phyloP scores from a whole-genome alignment of 495 filamentous ascomycete species.

The Trichoderma orchidacearum region DNA sequence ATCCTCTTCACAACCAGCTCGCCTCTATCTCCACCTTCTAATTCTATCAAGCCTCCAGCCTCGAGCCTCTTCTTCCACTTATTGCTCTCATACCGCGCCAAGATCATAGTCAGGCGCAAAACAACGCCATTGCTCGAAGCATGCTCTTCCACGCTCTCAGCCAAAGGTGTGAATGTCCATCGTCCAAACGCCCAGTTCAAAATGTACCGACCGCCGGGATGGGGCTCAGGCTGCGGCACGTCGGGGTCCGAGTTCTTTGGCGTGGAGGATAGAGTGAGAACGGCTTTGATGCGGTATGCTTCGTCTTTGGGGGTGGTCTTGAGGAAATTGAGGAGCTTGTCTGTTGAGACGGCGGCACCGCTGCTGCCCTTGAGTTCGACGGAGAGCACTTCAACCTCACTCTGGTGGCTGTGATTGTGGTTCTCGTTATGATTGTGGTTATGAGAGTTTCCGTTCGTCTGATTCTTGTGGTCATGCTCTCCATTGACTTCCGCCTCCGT shows the following conservation, averaged over 20 bases:
- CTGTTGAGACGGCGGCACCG: conserved; percentile 40
- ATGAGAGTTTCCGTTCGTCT: conserved; percentile 23
- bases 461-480: conserved; percentile 14
- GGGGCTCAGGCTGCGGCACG: neutral
- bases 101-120: conserved; percentile 69
- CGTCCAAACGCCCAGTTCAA: conserved; percentile 97
- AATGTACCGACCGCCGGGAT: conserved; percentile 43
- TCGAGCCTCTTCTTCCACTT: conserved; percentile 86
- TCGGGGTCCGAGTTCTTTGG: conserved; percentile 50
- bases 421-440: conserved; percentile 21
- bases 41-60: conserved; percentile 40
- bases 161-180: conserved; percentile 70
- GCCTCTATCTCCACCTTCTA: conserved; percentile 24
- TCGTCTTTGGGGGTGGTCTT: conserved; percentile 70
- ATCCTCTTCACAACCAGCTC: conserved; percentile 31
- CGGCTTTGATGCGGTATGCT: conserved; percentile 89
- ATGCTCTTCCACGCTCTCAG: conserved; percentile 26
- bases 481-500: conserved; percentile 13
- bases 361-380: conserved; percentile 39
- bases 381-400: conserved; percentile 82
- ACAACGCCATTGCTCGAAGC: conserved; percentile 31
- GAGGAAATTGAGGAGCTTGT: conserved; percentile 53
- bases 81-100: conserved; percentile 69
- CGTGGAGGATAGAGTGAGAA: conserved; percentile 44
- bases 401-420: conserved; percentile 47